Percentiles rank a stretch among this genome's conserved stretches.
Evolutionary conservation across 257 asterid genomes (phyloP).

Genomic region (Solanum arcanum): DNA sequence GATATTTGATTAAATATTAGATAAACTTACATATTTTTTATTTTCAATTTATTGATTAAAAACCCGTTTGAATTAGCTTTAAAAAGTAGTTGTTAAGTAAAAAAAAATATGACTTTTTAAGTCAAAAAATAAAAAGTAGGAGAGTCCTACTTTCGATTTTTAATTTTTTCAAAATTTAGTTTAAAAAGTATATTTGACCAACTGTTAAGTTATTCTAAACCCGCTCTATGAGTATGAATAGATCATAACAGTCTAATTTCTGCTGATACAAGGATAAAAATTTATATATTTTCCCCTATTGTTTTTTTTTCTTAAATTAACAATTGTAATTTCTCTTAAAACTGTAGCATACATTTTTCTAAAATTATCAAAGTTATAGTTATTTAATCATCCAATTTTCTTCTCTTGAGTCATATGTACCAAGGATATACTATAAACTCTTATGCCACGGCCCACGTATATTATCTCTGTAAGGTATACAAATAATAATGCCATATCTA

Average conservation of each 20-base stretch:
- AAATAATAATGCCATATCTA: background rate
- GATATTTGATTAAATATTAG: background rate
- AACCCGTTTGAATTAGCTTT: too few species aligned
- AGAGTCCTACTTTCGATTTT: too few species aligned
- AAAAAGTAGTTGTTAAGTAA: too few species aligned
- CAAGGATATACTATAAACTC: background rate
- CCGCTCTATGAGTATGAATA: background rate
- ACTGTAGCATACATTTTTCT: background rate
- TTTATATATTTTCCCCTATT: background rate
- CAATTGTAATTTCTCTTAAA: background rate
- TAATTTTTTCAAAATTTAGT: too few species aligned
- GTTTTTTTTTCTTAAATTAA: too few species aligned
- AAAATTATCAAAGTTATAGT: background rate
- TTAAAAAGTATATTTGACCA: too few species aligned
- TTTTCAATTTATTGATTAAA: background rate
- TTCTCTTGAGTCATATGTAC: background rate
- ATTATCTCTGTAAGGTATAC: background rate
- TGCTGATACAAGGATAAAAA: background rate
- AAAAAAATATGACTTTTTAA: too few species aligned
- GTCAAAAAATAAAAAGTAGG: too few species aligned
- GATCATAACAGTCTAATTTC: background rate
- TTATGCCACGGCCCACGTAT: background rate
- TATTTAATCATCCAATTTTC: background rate
- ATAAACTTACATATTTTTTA: background rate
- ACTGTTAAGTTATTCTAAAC: background rate